Evolutionary conservation across 1,284 basidiomycete species (phyloP).

Genomic region (Puccinia polysora): DNA sequence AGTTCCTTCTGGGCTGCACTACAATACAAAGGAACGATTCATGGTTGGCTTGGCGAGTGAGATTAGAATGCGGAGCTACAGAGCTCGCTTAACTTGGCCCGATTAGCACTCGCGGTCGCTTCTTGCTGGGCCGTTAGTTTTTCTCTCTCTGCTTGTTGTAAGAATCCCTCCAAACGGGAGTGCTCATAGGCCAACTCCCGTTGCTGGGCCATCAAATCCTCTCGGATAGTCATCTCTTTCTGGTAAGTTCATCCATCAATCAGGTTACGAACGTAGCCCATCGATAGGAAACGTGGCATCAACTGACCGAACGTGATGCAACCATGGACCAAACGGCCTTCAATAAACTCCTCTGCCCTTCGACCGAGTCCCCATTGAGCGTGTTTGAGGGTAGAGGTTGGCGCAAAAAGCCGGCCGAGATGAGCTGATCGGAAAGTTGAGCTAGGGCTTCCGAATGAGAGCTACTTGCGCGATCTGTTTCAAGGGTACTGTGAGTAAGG

Average conservation of each 20-base stretch:
- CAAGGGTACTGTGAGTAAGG: constrained; percentile 1
- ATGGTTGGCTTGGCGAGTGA: not conserved
- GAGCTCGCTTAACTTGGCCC: constrained; percentile 15
- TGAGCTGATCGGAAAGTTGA: constrained; percentile 19
- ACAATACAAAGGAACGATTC: not conserved
- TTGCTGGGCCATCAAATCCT: constrained; percentile 17
- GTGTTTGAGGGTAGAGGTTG: constrained; percentile 22
- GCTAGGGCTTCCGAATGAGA: constrained; percentile 19
- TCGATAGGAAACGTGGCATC: not conserved
- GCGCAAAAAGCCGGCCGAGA: constrained; percentile 36
- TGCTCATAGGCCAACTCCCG: constrained; percentile 31
- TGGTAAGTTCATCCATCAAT: not conserved
- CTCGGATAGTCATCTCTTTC: constrained; percentile 33
- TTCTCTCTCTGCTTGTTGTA: constrained; percentile 21
- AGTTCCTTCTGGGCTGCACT: constrained; percentile 31
- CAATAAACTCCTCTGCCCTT: constrained; percentile 18
- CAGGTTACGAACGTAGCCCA: not conserved
- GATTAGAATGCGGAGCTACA: not conserved
- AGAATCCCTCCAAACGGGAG: constrained; percentile 23
- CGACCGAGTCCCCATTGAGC: constrained; percentile 15
- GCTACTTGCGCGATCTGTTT: not conserved
- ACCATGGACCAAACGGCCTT: constrained; percentile 37
- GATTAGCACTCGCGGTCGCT: constrained; percentile 33
- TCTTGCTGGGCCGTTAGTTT: constrained; percentile 31
- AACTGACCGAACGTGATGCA: constrained; percentile 27